phyloP scores from a whole-genome alignment of 1,284 basidiomycete species.

The Cryptococcus neoformans region DNA sequence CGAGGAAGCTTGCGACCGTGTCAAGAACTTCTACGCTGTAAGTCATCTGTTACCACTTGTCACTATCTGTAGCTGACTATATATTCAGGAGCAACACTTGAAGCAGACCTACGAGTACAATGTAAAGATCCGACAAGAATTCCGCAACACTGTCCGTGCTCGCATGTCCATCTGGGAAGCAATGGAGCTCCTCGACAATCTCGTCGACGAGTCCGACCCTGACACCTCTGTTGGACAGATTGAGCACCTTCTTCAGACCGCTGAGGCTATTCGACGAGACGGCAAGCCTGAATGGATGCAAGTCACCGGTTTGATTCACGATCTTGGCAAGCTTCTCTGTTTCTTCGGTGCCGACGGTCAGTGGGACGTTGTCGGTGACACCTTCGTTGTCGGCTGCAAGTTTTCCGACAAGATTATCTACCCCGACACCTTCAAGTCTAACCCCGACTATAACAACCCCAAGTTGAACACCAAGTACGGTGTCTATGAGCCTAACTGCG shows the following conservation, averaged over 20 bases:
- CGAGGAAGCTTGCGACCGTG: conserved; percentile 70
- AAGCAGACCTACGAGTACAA: conserved; percentile 88
- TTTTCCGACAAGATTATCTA: conserved; percentile 82
- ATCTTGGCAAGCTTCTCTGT: conserved; percentile 78
- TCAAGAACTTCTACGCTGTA: conserved; percentile 70
- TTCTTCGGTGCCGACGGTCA: conserved; percentile 73
- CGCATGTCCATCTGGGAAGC: conserved; percentile 72
- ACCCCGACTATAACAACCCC: conserved; percentile 69
- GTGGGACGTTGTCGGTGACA: conserved; percentile 91
- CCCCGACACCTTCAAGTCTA: conserved; percentile 74
- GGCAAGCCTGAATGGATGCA: conserved; percentile 73
- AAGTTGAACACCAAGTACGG: conserved; percentile 75
- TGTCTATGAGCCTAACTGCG: conserved; percentile 79
- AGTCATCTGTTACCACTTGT: conserved; percentile 9
- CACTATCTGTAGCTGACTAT: not conserved
- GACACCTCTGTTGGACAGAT: conserved; percentile 67
- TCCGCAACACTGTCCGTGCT: conserved; percentile 30
- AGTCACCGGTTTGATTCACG: conserved; percentile 81
- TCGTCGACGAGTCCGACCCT: conserved; percentile 77
- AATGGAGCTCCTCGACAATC: conserved; percentile 81
- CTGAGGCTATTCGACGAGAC: conserved; percentile 83
- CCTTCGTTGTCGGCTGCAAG: conserved; percentile 80
- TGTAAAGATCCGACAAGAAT: conserved; percentile 58
- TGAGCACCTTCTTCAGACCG: conserved; percentile 85
- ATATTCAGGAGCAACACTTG: conserved; percentile 70